These are phyloP conservation scores for sunflower (Helianthus annuus) DNA, from an alignment of 129 eudicot genomes.

Conservation along the genomic window HanXRQr2.0-SUNRISE NC_035441.2:125102463-125102962, in stretches of 20 bases:
- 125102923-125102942: no score
- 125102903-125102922: no score
- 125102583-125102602: slow-evolving; percentile 36
- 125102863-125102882: no score
- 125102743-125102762: slow-evolving; percentile 50
- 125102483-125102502: slow-evolving; percentile 32
- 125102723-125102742: slow-evolving; percentile 44
- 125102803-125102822: slow-evolving; percentile 18
- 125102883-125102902: no score
- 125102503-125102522: slow-evolving; percentile 44
- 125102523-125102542: slow-evolving; percentile 45
- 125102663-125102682: background rate
- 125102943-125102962: no score
- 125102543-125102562: slow-evolving; percentile 31
- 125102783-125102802: slow-evolving; percentile 35
- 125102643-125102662: background rate
- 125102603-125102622: slow-evolving; percentile 34
- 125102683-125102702: background rate
- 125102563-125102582: slow-evolving; percentile 42
- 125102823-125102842: slow-evolving; percentile 17
- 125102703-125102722: background rate
- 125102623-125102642: background rate
- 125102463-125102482: slow-evolving; percentile 3
- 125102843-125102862: background rate
- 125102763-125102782: slow-evolving; percentile 23